A percentile compares a stretch with the other conserved stretches of the same genome.
Conservation (phyloP, 768 basidiomycete species). For the Boletus insuetus region DNA sequence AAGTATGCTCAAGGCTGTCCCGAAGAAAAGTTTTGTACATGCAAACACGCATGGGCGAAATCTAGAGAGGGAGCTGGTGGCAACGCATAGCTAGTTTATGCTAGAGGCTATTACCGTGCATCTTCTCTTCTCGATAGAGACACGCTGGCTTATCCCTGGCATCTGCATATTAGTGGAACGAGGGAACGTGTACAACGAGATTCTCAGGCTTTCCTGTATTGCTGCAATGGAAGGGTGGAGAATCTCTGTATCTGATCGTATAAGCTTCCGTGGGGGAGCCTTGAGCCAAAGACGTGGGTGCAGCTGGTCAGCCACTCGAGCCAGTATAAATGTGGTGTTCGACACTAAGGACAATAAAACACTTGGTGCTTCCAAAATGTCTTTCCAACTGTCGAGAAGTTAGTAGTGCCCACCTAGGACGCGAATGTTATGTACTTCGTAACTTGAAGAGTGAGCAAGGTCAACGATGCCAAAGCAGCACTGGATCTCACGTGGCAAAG, state of each 20-base stretch:
- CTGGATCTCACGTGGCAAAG: slow-evolving; percentile 29
- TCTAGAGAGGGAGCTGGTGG: neutral
- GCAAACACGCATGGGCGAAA: neutral
- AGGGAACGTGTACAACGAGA: slow-evolving; percentile 19
- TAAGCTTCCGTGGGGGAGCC: slow-evolving; percentile 16
- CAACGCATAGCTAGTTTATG: neutral
- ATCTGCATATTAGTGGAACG: neutral
- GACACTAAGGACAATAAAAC: neutral
- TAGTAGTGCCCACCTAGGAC: neutral
- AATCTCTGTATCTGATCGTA: slow-evolving; percentile 19
- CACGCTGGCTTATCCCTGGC: slow-evolving; percentile 3
- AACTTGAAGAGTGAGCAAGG: too few species aligned
- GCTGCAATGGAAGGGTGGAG: slow-evolving; percentile 26
- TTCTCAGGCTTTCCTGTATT: slow-evolving; percentile 18
- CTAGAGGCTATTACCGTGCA: neutral
- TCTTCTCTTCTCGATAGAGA: slow-evolving; percentile 3
- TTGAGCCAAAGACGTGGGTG: slow-evolving; percentile 19
- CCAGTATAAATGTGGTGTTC: neutral
- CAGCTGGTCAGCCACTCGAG: neutral
- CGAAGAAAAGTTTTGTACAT: neutral
- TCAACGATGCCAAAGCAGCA: slow-evolving; percentile 4
- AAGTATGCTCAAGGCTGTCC: neutral
- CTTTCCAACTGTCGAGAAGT: neutral
- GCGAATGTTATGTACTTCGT: too few species aligned
- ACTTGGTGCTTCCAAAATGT: neutral